A percentile compares a stretch with the other conserved stretches of the same genome.
Evolutionary conservation across 2,329 filamentous ascomycete species (phyloP).

Genomic region (Stachybotrys chartarum): DNA sequence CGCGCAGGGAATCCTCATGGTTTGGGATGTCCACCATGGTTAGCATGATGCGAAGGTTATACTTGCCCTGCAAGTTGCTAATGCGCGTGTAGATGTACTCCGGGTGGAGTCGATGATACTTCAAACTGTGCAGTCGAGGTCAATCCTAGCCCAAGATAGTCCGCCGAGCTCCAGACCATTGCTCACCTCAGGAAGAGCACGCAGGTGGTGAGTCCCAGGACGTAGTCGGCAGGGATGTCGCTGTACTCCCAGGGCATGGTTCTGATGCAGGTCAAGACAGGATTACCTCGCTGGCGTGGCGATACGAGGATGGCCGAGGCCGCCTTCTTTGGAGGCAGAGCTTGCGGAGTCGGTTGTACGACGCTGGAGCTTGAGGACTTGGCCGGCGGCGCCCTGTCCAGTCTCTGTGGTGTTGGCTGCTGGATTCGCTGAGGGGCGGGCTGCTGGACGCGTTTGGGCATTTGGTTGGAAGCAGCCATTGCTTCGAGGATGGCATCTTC

Average conservation of each 20-base stretch:
- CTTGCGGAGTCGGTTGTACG: constrained; percentile 83
- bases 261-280: constrained; percentile 75
- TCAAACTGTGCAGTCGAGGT: constrained; percentile 49
- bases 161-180: neutral
- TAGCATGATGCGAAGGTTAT: constrained; percentile 77
- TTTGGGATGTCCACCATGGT: constrained; percentile 93
- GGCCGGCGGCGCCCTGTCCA: constrained; percentile 43
- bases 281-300: constrained; percentile 89
- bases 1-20: constrained; percentile 82
- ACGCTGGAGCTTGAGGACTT: constrained; percentile 44
- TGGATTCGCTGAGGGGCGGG: constrained; percentile 34
- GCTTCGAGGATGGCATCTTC: constrained; percentile 50
- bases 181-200: constrained; percentile 71
- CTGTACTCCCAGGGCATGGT: constrained; percentile 92
- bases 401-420: constrained; percentile 46
- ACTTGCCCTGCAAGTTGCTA: constrained; percentile 74
- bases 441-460: constrained; percentile 24
- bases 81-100: constrained; percentile 98
- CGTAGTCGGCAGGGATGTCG: constrained; percentile 92
- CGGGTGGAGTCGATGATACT: constrained; percentile 94
- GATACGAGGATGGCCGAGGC: constrained; percentile 84
- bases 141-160: neutral
- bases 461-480: constrained; percentile 41
- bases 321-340: constrained; percentile 56
- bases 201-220: constrained; percentile 79